These are phyloP conservation scores for Exophiala sp. DNA, from an alignment of 2,329 filamentous ascomycete genomes.

Conservation along the genomic window DNA sequence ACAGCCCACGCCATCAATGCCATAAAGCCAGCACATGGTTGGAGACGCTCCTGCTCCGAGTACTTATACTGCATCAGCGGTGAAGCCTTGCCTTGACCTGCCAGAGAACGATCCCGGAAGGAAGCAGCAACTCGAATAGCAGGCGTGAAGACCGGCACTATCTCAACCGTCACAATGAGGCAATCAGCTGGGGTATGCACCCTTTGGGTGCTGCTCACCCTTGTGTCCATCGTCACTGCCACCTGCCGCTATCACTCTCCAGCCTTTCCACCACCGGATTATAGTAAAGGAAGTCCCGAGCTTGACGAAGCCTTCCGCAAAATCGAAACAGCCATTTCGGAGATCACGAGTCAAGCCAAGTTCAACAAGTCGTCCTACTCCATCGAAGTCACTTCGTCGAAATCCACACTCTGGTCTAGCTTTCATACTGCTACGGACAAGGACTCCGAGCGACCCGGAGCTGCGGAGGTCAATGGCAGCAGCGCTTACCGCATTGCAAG, in stretches of 20 bases:
- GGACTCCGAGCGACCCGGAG: constrained; percentile 20
- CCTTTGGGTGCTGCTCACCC: background rate
- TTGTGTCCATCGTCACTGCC: background rate
- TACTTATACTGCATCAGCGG: background rate
- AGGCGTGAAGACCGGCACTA: too few species aligned
- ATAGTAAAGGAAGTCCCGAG: background rate
- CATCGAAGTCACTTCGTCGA: constrained; percentile 25
- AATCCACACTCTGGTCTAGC: constrained; percentile 16
- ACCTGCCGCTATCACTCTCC: constrained; percentile 19
- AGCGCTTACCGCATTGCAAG: constrained; percentile 30
- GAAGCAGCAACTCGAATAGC: too few species aligned
- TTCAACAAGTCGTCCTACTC: constrained; percentile 27
- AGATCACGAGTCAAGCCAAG: background rate
- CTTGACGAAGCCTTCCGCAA: constrained; percentile 8
- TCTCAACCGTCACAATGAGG: background rate
- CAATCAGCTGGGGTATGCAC: background rate
- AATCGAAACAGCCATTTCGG: constrained; percentile 3
- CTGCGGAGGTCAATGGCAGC: constrained; percentile 20
- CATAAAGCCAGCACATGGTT: too few species aligned
- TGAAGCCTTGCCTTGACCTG: too few species aligned
- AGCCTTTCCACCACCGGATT: constrained; percentile 20
- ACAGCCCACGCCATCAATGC: too few species aligned
- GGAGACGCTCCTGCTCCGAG: background rate
- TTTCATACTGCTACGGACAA: constrained; percentile 25
- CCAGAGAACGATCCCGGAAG: too few species aligned